Base-by-base conservation (phyloP, 805 yeast genomes). In the Sugiyamaella valdiviana region DNA sequence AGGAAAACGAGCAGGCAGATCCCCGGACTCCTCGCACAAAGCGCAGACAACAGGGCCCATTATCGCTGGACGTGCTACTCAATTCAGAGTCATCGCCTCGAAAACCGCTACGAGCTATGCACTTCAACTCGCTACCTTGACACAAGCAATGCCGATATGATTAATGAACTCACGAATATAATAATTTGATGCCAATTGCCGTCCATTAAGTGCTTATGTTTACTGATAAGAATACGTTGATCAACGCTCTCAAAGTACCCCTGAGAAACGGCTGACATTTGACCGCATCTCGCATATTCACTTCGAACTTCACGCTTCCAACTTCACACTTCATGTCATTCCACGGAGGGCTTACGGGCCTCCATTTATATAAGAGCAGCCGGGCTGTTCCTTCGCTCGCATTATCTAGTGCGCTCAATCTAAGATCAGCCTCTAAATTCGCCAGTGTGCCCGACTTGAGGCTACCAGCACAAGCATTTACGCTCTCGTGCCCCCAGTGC, bases 401-500 rank as follows among this genome's bases (percentile, higher is more conserved):
- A n/a, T 6, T 26, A 6, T 26, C 32, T n/a, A 26, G 32, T 26
- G 32, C 32, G 9, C 14, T 26, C 9, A 26, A 26, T n/a, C 10
- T 3, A n/a, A 26, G 14, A 26, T 39, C 29, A 3, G 32, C 29
- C 2, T 4, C 29, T 39, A 15, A 14, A 26, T 26, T 26, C 14
- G 9, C 32, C 32, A 12, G 32, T 6, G 7, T 26, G 4, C 9
- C 32, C 14, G 32, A 26, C 14, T n/a, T 26, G 10, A 26, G 32
- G 9, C 29, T 45, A 14, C 48, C 48, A 3, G 45, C 29, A 10
- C 42, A 41, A 24, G 50, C 41, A 23, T n/a, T 29, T 29, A 44
- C 9, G n/a, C 42, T 15, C 16, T 17, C 44, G 2, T 57, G 61
- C 37, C 53, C 51, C 15, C 36, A 32, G 1, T 57, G 61, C 40